Evolutionary conservation across 2,329 filamentous ascomycete genomes (phyloP), one percentile per base, ranked within the genome.

Genomic region (Cladosporium sp.): DNA sequence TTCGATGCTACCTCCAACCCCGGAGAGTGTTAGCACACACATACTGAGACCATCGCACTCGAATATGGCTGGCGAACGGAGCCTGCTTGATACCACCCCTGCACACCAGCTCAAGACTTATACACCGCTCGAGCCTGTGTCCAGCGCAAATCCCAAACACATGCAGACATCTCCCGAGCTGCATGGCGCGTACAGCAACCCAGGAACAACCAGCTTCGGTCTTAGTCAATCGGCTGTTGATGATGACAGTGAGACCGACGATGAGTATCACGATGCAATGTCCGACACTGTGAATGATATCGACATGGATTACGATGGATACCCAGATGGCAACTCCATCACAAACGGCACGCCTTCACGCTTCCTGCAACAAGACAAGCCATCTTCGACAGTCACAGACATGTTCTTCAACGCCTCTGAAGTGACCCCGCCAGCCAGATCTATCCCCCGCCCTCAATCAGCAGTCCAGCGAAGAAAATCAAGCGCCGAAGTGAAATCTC

Each of bases 261-360:
- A 52, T 9, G 57, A 57, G 2, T 55, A 58, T 12, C 53, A 56
- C 15, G 42, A 59, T 12, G 39, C 43, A 12, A 25, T 38, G 20
- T 52, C 49, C 15, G 57, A 53, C n/a, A 56, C 53, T 16, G 32
- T 57, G 33, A 55, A 54, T 27, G 55, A 59, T 41, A 42, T 60
- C 46, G 52, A 48, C 19, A 30, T 53, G 19, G 55, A 61, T 35
- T 59, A 62, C 38, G 57, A 61, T 42, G 62, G 54, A 38, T 67
- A 62, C 51, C 64, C 65, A 3, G 62, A 65, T 48, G 65, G 65
- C 42, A 60, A 59, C 36, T 64, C 63, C 9, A 64, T 68, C 40
- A 43, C 59, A 13, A 58, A 55, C 49, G 66, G 65, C 30, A 68
- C 65, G 35, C 65, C 67, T 16, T 66, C 63, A 12, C 60, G 65